Evolutionary conservation across 2,329 filamentous ascomycete species (phyloP), one percentile per base, ranked within the genome.

Genomic region (Colletotrichum zoysiae): DNA sequence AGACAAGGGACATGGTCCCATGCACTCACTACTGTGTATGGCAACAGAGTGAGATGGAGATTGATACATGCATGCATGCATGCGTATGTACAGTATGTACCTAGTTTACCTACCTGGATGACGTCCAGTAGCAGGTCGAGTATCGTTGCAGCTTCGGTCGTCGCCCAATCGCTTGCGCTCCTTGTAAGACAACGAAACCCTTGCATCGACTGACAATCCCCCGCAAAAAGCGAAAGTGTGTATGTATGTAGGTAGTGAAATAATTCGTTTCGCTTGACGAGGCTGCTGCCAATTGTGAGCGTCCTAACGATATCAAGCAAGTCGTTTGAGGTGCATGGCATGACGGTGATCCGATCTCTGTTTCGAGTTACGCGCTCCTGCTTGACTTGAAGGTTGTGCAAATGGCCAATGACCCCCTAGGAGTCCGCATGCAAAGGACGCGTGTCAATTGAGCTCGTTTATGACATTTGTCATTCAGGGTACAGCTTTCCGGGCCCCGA

Each of bases 131-230:
- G 65, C 59, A 69, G 48, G 9, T 26, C 55, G 65, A 59, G 59
- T 20, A 63, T 23, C 20, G 18, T 59, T 50, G 33, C 8, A 67
- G 62, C 56, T 66, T 74, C 73, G 73, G 55, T 73, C 56, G 51
- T 62, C 48, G 40, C 57, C 73, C 73, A 74, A 74, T 74, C 73
- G 73, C 71, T 74, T 74, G 67, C 44, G 64, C 62, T 71, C 63
- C 71, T 57, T 62, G 20, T 14, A 40, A 60, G 65, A 71, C 59
- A 69, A 23, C 53, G 46, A 40, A 48, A 71, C 46, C 69, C 69
- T 64, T 64, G 65, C 69, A 50, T 53, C 59, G 18, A 63, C 65
- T 48, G 65, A 69, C 30, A 48, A 71, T 71, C 59, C 69, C 69
- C 59, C 65, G 66, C 69, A 69, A 69, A 59, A 55, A n/a, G 51